Percentiles rank a stretch among this genome's conserved stretches.
Evolutionary conservation across 495 filamentous ascomycete genomes (phyloP).

Genomic region (Hyaloscypha finlandica): DNA sequence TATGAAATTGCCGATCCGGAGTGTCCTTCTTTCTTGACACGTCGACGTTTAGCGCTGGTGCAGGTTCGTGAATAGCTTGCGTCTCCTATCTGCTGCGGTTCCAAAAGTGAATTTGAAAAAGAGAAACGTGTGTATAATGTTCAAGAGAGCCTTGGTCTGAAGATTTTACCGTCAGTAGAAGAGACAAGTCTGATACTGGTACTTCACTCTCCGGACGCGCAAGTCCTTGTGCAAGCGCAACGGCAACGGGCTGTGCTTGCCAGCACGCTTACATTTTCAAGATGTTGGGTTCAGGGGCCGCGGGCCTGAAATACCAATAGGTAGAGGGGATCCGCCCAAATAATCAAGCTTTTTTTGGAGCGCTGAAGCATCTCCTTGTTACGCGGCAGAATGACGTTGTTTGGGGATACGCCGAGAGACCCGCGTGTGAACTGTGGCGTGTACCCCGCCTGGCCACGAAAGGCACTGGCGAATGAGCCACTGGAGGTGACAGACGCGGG

Average conservation of each 20-base stretch:
- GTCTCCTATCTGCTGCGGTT: not conserved
- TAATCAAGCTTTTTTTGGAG: not conserved
- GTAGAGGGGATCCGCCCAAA: not conserved
- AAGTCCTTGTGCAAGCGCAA: not conserved
- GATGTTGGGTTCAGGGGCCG: not conserved
- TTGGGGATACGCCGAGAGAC: not conserved
- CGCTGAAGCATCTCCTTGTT: not conserved
- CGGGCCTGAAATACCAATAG: not conserved
- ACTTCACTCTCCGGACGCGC: not conserved
- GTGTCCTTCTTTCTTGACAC: not conserved
- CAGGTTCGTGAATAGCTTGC: not conserved
- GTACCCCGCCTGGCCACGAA: not conserved
- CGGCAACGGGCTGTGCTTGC: not conserved
- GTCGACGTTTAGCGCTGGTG: not conserved
- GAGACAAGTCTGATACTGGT: not conserved
- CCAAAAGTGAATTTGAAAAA: constrained; percentile 4
- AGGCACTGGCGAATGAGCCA: not conserved
- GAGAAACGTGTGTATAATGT: not conserved
- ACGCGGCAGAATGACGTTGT: not conserved
- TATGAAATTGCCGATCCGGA: not conserved
- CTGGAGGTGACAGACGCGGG: not conserved
- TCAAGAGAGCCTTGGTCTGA: not conserved
- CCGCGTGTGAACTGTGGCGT: not conserved
- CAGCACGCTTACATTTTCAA: not conserved
- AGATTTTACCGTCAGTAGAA: not conserved